These are phyloP conservation scores for Zymoseptoria crescenta DNA, from an alignment of 2,329 filamentous ascomycete genomes.

Conservation along the genomic window DNA sequence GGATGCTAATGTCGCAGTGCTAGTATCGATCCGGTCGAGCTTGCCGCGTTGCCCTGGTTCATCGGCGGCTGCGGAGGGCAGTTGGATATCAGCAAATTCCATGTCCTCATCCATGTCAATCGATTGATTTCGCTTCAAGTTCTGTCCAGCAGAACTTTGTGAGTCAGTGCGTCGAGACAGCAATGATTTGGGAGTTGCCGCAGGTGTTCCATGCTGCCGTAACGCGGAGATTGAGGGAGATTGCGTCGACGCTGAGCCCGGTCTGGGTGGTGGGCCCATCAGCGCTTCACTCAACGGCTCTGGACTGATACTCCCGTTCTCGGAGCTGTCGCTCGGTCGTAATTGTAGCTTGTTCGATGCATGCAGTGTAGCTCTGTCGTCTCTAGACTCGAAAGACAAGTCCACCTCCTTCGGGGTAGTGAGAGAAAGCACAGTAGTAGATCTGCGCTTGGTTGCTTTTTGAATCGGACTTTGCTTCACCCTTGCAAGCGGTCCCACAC, in stretches of 20 bases:
- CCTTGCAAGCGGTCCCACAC: constrained; percentile 35
- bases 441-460: constrained; percentile 52
- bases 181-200: constrained; percentile 29
- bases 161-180: constrained; percentile 21
- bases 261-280: constrained; percentile 55
- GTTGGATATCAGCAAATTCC: constrained; percentile 53
- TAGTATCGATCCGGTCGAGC: constrained; percentile 47
- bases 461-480: constrained; percentile 66
- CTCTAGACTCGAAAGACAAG: constrained; percentile 33
- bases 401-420: constrained; percentile 41
- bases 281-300: constrained; percentile 40
- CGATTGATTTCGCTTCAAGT: not conserved
- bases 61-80: constrained; percentile 63
- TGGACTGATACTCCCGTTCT: constrained; percentile 43
- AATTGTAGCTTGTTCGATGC: constrained; percentile 17
- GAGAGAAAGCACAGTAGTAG: constrained; percentile 34
- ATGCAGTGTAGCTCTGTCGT: constrained; percentile 19
- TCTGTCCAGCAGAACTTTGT: not conserved
- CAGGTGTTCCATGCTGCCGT: constrained; percentile 22
- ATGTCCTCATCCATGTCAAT: constrained; percentile 4
- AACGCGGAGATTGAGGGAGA: constrained; percentile 61
- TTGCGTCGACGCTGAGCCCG: constrained; percentile 49
- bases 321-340: constrained; percentile 32
- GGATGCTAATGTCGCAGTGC: constrained; percentile 29
- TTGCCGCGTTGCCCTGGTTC: constrained; percentile 7